Evolutionary conservation across 1,284 basidiomycete species (phyloP).

Genomic region (Inonotus hispidus): DNA sequence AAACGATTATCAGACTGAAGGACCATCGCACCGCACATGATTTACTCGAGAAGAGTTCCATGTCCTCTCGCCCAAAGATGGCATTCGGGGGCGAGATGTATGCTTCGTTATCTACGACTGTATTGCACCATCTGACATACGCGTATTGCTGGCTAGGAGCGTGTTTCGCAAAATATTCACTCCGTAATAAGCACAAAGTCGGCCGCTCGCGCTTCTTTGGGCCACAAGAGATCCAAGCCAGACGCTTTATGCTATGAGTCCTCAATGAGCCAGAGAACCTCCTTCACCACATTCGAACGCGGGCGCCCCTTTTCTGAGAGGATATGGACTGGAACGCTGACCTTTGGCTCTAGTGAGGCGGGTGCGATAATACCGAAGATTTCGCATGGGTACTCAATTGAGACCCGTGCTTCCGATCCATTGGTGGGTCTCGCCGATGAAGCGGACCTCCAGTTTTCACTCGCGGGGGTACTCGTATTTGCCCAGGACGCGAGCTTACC

Average conservation of each 20-base stretch:
- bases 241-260: conserved; percentile 8
- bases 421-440: conserved; percentile 24
- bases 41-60: conserved; percentile 41
- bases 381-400: conserved; percentile 30
- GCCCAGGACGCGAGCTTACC: neutral
- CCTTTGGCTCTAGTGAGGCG: conserved; percentile 23
- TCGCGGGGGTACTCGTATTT: conserved; percentile 16
- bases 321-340: neutral
- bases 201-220: conserved; percentile 2
- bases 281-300: conserved; percentile 12
- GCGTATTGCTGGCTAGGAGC: conserved; percentile 3
- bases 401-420: conserved; percentile 23
- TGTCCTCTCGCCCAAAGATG: conserved; percentile 37
- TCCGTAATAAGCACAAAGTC: conserved; percentile 3
- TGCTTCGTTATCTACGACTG: neutral
- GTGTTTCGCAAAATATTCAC: conserved; percentile 10
- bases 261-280: conserved; percentile 5
- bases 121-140: neutral
- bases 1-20: conserved; percentile 40
- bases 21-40: conserved; percentile 36
- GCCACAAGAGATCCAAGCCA: conserved; percentile 12
- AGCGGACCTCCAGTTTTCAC: conserved; percentile 21
- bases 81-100: conserved; percentile 13
- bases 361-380: conserved; percentile 29
- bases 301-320: neutral